Conservation (phyloP, 495 filamentous ascomycete genomes). For the Penicillium mononematosum region DNA sequence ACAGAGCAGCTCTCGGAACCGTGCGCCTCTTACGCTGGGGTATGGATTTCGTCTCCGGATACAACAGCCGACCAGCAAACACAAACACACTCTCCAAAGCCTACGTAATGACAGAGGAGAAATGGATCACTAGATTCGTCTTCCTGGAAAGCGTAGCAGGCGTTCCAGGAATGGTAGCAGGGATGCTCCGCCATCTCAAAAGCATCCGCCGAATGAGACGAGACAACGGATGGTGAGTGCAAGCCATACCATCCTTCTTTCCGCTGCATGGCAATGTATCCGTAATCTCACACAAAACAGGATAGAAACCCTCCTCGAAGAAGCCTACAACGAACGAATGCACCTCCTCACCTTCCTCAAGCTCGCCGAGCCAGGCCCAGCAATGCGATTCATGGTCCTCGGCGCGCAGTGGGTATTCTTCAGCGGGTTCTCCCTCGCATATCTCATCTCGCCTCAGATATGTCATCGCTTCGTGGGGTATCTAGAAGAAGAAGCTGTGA, state of each 20-base stretch:
- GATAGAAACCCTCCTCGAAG: slow-evolving; percentile 84
- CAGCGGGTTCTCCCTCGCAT: slow-evolving; percentile 84
- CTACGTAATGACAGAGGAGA: slow-evolving; percentile 59
- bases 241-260: not conserved
- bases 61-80: slow-evolving; percentile 51
- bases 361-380: slow-evolving; percentile 77
- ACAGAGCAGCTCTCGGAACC: slow-evolving; percentile 54
- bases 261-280: not conserved
- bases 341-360: slow-evolving; percentile 90
- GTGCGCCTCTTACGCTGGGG: slow-evolving; percentile 56
- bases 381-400: slow-evolving; percentile 81
- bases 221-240: slow-evolving; percentile 73
- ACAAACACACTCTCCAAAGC: slow-evolving; percentile 13
- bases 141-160: slow-evolving; percentile 88
- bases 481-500: slow-evolving; percentile 89
- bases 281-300: not conserved
- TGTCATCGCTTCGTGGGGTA: slow-evolving; percentile 95
- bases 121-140: slow-evolving; percentile 74
- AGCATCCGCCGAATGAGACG: slow-evolving; percentile 70
- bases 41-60: slow-evolving; percentile 62
- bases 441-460: slow-evolving; percentile 81
- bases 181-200: slow-evolving; percentile 78
- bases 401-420: slow-evolving; percentile 84
- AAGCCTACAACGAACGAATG: slow-evolving; percentile 93
- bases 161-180: slow-evolving; percentile 88